phyloP scores from a whole-genome alignment of 805 yeast species.

The Naumovozyma dairenensis region DNA sequence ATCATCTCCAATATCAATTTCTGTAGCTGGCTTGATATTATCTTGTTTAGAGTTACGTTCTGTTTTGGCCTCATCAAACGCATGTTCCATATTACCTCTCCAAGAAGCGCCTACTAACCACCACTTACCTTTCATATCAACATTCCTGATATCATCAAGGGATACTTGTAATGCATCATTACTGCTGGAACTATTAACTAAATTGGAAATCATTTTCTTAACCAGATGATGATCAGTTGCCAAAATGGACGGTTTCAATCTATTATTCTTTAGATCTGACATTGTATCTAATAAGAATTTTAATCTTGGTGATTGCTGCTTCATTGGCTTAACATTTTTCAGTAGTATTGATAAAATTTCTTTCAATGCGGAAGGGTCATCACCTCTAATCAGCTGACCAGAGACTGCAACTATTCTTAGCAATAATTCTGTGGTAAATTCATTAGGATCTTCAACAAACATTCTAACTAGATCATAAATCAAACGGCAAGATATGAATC shows the following conservation, averaged over 20 bases:
- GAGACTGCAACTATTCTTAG: conserved; percentile 61
- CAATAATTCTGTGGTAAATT: conserved; percentile 66
- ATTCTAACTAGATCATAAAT: conserved; percentile 63
- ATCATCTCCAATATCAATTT: conserved; percentile 42
- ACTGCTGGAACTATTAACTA: conserved; percentile 31
- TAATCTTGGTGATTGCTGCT: conserved; percentile 59
- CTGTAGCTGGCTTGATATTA: conserved; percentile 17
- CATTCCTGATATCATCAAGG: conserved; percentile 60
- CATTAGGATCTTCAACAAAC: conserved; percentile 49
- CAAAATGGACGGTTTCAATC: conserved; percentile 39
- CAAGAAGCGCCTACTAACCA: conserved; percentile 98
- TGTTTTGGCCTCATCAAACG: conserved; percentile 19
- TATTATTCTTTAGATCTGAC: conserved; percentile 77
- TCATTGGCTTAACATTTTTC: conserved; percentile 22
- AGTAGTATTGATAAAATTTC: conserved; percentile 47
- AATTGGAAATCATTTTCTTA: conserved; percentile 42
- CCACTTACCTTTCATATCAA: conserved; percentile 89
- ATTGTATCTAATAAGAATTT: conserved; percentile 79
- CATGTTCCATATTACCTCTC: conserved; percentile 51
- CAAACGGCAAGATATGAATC: conserved; percentile 61
- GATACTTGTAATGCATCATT: conserved; percentile 76
- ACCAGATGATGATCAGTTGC: conserved; percentile 27
- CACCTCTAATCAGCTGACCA: conserved; percentile 79
- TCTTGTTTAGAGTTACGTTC: conserved; percentile 12
- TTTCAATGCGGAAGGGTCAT: conserved; percentile 79